These are phyloP conservation scores for Penicillium capsulatum DNA, from an alignment of 2,329 filamentous ascomycete species.

Conservation along the genomic window DNA sequence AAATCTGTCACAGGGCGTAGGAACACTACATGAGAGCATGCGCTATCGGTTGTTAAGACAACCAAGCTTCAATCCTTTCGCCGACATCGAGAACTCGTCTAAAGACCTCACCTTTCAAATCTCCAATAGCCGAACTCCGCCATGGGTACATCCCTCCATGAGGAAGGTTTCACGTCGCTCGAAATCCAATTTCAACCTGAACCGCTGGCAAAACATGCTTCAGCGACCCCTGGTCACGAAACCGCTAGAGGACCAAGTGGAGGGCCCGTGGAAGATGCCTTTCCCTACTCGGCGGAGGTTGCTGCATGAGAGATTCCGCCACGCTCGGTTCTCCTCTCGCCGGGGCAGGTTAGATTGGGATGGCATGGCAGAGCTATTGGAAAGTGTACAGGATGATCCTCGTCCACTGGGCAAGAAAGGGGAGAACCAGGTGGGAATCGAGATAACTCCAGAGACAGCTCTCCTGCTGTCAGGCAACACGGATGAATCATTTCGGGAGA, in stretches of 20 bases:
- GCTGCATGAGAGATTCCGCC: neutral
- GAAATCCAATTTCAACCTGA: too few species aligned
- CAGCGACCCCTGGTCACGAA: too few species aligned
- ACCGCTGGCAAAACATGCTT: too few species aligned
- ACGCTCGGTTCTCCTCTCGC: neutral
- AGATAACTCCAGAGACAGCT: slow-evolving; percentile 35
- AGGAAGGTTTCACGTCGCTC: too few species aligned
- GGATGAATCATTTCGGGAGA: slow-evolving; percentile 31
- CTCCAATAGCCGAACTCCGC: too few species aligned
- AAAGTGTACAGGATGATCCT: slow-evolving; percentile 16
- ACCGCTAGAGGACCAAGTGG: neutral
- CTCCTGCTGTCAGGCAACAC: slow-evolving; percentile 31
- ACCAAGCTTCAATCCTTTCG: too few species aligned
- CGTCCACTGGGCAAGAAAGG: slow-evolving; percentile 12
- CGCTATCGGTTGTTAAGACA: too few species aligned
- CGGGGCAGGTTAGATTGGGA: neutral
- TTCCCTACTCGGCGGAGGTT: neutral
- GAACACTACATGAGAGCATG: too few species aligned
- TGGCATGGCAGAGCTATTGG: neutral
- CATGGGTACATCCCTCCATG: too few species aligned
- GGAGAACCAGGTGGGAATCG: slow-evolving; percentile 27
- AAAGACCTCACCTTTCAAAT: too few species aligned
- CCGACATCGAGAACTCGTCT: too few species aligned
- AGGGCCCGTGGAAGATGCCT: neutral
- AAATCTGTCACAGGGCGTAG: too few species aligned